Percentiles rank a stretch among this genome's conserved stretches.
These are phyloP conservation scores for Mastigamoeba balamuthi DNA, from an alignment of 78 protist species.

Conservation along the genomic window DNA sequence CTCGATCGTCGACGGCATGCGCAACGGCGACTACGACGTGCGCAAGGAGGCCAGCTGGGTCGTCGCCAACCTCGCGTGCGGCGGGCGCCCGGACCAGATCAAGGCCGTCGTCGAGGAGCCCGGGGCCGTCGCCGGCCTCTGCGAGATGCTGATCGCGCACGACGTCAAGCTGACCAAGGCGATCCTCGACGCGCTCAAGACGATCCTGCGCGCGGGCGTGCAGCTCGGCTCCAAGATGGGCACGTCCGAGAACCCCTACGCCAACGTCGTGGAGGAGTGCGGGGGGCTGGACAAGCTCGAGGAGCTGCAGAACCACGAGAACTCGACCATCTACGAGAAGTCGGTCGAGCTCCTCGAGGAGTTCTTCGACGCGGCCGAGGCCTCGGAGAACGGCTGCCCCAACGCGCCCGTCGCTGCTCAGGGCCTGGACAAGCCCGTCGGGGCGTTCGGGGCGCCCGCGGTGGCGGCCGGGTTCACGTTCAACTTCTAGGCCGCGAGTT, in stretches of 20 bases:
- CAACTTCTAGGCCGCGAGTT: too few relatives aligned
- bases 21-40: constrained; percentile 59
- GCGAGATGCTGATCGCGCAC: constrained; percentile 47
- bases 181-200: constrained; percentile 82
- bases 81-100: constrained; percentile 77
- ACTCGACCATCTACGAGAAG: constrained; percentile 58
- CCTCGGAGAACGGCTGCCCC: too few relatives aligned
- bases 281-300: constrained; percentile 74
- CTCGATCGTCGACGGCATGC: constrained; percentile 46
- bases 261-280: constrained; percentile 52
- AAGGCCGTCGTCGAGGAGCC: too few relatives aligned
- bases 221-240: neutral
- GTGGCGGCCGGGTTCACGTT: too few relatives aligned
- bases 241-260: constrained; percentile 2
- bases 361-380: constrained; percentile 59
- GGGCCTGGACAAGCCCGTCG: too few relatives aligned
- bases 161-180: constrained; percentile 72
- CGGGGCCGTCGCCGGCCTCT: too few relatives aligned
- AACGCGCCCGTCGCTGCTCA: too few relatives aligned
- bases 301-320: constrained; percentile 71
- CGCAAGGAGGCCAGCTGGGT: constrained; percentile 97
- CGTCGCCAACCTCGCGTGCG: constrained; percentile 81
- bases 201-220: constrained; percentile 66
- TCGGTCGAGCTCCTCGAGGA: constrained; percentile 51
- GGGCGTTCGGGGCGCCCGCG: too few relatives aligned